phyloP scores from a whole-genome alignment of 345 rosid species.

The Gossypium sturtianum region DNA sequence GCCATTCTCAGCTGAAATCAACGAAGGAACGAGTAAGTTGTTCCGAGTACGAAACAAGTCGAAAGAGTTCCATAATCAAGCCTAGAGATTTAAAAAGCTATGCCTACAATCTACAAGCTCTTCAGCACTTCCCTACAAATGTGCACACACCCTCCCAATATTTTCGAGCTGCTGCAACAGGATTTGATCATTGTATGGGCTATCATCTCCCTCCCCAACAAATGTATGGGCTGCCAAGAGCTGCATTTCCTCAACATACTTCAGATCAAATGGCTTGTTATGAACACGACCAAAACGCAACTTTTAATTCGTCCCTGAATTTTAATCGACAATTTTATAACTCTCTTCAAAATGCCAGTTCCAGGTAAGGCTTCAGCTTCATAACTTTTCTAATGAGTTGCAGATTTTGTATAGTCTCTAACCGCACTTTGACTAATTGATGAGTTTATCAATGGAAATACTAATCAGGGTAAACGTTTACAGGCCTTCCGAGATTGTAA shows the following conservation, averaged over 20 bases:
- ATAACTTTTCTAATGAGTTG: background rate
- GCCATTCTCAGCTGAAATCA: slow-evolving; percentile 15
- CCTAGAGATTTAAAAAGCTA: background rate
- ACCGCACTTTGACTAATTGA: background rate
- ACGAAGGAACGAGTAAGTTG: background rate
- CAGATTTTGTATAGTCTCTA: background rate
- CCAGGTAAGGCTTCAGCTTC: slow-evolving; percentile 17
- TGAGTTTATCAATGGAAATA: background rate
- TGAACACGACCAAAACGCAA: background rate
- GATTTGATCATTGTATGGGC: slow-evolving; percentile 11
- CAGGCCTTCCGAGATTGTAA: background rate
- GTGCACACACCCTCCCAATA: background rate
- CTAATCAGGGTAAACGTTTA: background rate
- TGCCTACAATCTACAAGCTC: background rate
- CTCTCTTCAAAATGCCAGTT: background rate
- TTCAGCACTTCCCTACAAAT: background rate
- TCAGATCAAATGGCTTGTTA: background rate
- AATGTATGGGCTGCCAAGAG: slow-evolving; percentile 2
- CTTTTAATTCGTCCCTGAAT: slow-evolving; percentile 5
- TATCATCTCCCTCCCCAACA: slow-evolving; percentile 2
- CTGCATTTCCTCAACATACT: background rate
- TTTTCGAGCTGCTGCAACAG: slow-evolving; percentile 6
- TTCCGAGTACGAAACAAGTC: background rate
- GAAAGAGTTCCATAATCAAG: background rate
- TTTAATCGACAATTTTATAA: slow-evolving; percentile 2